Evolutionary conservation across 1,139 yeast species (phyloP).

Genomic region (Debaryomyces nepalensis): DNA sequence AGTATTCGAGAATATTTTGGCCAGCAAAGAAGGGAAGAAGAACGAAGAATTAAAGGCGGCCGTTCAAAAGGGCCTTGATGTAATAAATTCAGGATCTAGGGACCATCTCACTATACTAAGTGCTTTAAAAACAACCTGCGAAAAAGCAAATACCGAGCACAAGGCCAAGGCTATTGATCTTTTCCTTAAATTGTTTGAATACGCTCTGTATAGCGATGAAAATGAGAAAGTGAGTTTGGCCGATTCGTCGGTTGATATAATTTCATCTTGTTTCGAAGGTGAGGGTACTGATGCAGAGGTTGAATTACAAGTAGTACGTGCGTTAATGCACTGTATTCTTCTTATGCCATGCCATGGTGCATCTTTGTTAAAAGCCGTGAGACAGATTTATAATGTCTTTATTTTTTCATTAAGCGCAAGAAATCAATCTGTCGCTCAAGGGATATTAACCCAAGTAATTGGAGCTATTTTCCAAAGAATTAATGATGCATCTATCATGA

Average conservation of each 20-base stretch:
- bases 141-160: constrained; percentile 35
- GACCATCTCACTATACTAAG: constrained; percentile 44
- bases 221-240: constrained; percentile 59
- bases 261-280: constrained; percentile 85
- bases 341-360: constrained; percentile 91
- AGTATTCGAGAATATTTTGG: constrained; percentile 40
- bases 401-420: constrained; percentile 79
- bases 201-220: constrained; percentile 44
- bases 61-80: constrained; percentile 43
- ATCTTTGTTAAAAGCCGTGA: constrained; percentile 81
- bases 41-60: constrained; percentile 36
- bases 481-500: constrained; percentile 32
- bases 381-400: constrained; percentile 92
- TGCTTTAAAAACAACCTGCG: constrained; percentile 47
- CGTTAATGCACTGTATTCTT: constrained; percentile 84
- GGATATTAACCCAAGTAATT: constrained; percentile 89
- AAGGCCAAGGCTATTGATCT: constrained; percentile 49
- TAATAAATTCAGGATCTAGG: constrained; percentile 33
- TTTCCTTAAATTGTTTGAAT: constrained; percentile 51
- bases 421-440: constrained; percentile 95
- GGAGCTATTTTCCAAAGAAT: constrained; percentile 84
- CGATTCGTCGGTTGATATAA: constrained; percentile 84
- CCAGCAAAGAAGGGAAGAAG: constrained; percentile 47
- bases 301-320: constrained; percentile 91
- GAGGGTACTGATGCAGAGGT: constrained; percentile 89